Evolutionary conservation across 2,329 filamentous ascomycete genomes (phyloP).

Genomic region (Ophiostoma quercus): DNA sequence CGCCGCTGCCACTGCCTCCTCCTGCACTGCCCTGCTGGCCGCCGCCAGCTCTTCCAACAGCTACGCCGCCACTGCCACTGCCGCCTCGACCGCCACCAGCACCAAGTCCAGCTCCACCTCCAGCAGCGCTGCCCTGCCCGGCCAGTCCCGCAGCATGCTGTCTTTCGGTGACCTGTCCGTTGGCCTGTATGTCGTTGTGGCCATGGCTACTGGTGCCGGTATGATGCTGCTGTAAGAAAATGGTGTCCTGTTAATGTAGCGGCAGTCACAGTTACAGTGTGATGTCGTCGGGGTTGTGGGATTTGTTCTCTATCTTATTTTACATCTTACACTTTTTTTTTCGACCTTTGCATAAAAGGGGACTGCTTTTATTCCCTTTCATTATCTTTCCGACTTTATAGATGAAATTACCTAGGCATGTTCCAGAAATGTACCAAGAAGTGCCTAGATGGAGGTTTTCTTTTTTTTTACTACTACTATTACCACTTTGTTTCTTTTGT

Average conservation of each 20-base stretch:
- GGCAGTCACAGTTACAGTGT: background rate
- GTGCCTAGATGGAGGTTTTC: constrained; percentile 15
- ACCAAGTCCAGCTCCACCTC: constrained; percentile 28
- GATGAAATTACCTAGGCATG: constrained; percentile 15
- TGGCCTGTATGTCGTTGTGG: constrained; percentile 49
- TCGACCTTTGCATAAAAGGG: constrained; percentile 1
- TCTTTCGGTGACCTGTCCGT: constrained; percentile 45
- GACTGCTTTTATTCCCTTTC: background rate
- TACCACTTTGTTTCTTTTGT: constrained; percentile 6
- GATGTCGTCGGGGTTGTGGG: constrained; percentile 5
- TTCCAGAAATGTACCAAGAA: constrained; percentile 13
- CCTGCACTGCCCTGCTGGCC: constrained; percentile 55
- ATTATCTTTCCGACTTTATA: constrained; percentile 13
- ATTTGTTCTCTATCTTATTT: constrained; percentile 12
- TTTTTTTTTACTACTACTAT: constrained; percentile 9
- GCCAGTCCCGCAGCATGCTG: constrained; percentile 39
- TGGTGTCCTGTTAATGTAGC: background rate
- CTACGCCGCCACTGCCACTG: constrained; percentile 45
- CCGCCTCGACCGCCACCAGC: constrained; percentile 36
- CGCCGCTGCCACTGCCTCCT: constrained; percentile 40
- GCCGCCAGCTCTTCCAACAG: constrained; percentile 57
- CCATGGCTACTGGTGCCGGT: constrained; percentile 47
- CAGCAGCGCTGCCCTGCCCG: constrained; percentile 38
- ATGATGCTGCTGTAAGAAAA: constrained; percentile 49
- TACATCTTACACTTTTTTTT: constrained; percentile 5